Percentiles rank a stretch among this genome's conserved stretches.
These are phyloP conservation scores for Monilinia vaccinii-corymbosi DNA, from an alignment of 2,329 filamentous ascomycete species.

Conservation along the genomic window DNA sequence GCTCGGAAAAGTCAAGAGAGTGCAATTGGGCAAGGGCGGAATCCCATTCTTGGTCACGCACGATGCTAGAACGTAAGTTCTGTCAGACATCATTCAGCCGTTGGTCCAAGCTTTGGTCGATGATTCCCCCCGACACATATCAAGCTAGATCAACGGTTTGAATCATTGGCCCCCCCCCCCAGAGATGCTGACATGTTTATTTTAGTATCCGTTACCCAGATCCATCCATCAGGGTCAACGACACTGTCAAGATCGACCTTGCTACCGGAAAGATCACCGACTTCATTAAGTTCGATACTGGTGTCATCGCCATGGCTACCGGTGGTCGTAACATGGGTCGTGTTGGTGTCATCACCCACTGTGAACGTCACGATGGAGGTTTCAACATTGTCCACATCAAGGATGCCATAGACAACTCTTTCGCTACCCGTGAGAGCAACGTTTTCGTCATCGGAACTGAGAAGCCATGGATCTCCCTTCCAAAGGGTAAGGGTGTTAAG, in stretches of 20 bases:
- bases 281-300: constrained; percentile 98
- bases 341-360: constrained; percentile 99
- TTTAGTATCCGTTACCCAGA: constrained; percentile 97
- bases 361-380: constrained; percentile 99
- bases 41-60: constrained; percentile 99
- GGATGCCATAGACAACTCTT: constrained; percentile 99
- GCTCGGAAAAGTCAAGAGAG: constrained; percentile 99
- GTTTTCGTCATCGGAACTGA: constrained; percentile 98
- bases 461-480: constrained; percentile 98
- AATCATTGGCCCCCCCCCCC: constrained; percentile 18
- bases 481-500: constrained; percentile 99
- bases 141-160: constrained; percentile 30
- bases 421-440: constrained; percentile 98
- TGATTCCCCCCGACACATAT: constrained; percentile 28
- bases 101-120: constrained; percentile 98
- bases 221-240: constrained; percentile 98
- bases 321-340: constrained; percentile 99
- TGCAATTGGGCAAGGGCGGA: constrained; percentile 97
- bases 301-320: constrained; percentile 95
- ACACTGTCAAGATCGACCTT: constrained; percentile 99
- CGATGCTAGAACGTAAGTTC: constrained; percentile 99
- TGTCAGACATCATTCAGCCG: constrained; percentile 98
- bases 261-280: constrained; percentile 95
- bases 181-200: constrained; percentile 30
- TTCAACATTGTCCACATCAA: constrained; percentile 99